Base-by-base conservation (phyloP, 192 early-diverging fungal genomes). In the Entomortierella chlamydospora region DNA sequence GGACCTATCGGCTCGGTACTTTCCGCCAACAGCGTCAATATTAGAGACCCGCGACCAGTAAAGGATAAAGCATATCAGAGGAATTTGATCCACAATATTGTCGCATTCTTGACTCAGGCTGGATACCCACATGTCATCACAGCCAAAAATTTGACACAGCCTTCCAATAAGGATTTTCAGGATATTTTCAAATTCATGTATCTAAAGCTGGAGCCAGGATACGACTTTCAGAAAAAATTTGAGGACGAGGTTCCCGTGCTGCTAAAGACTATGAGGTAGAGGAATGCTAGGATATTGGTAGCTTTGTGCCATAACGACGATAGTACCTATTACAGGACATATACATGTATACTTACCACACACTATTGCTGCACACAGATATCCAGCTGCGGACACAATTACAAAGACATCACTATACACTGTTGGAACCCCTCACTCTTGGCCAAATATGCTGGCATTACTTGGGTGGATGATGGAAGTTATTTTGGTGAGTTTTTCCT, bases 101-200 rank as follows among this genome's bases (percentile, higher is more conserved):
- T 91, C 61, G 64, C 62, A 10, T 94, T 87, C 70, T 84, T 94
- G 28, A 78, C 83, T 2, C 62, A 87, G 51, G 59, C 72, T 34
- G 90, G 89, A 18, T 94, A 87, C 72, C 72, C 78, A 18, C 73
- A 87, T 29, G 4, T 26, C 4, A 53, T 80, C 67, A 64, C 83
- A 0, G 39, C 68, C 1, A 88, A 88, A 41, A 80, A 73, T 11
- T 62, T 93, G 10, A 77, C 81, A 18, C 69, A 84, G 4, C 85
- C 90, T 9, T 65, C 85, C 12, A 73, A 64, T 23, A 93, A 91
- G 80, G 90, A 90, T 23, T 94, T 93, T 51, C 86, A 89, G 57
- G 72, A 70, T 68, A 90, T 93, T n/a, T 94, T 94, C 84, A 89
- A 89, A 54, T 93, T 90, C 61, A 72, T 93, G n/a, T 89, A 92